Base-by-base conservation (phyloP, 2,329 filamentous ascomycete genomes). In the Scedosporium boydii region DNA sequence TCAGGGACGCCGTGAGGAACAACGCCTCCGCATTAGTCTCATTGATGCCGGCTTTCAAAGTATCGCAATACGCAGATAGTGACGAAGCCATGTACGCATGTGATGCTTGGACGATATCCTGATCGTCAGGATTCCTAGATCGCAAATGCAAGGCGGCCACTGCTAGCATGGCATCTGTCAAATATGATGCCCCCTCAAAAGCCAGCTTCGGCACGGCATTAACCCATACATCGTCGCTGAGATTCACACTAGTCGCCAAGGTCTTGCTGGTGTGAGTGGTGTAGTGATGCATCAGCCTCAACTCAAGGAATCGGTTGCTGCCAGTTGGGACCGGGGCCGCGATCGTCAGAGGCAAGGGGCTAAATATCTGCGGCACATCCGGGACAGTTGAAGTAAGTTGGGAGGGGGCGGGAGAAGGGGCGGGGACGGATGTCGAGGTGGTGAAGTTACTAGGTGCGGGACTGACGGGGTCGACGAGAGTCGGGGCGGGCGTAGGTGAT, bases 51-150 rank as follows among this genome's bases (percentile, higher is more conserved):
- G 76, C 75, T 55, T 79, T 81, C 34, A 88, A 74, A 0, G 80
- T 77, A 2, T 78, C 76, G 64, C 83, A 83, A 68, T 87, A 88
- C 63, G 85, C 80, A 46, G 82, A 79, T 48, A 87, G 74, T 3
- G 84, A 83, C 12, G 85, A 85, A 3, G 84, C 84, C 76, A 86
- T 86, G 69, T 88, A 88, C 16, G 81, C 79, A 70, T 87, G 85
- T 1, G 83, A 87, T 10, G 85, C 85, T 61, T 82, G 81, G 53
- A 85, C 76, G n/a, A 88, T 73, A 46, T 80, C 78, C 67, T 79
- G 80, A 69, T 88, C 84, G n/a, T 82, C 75, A 1, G 85, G 85
- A 9, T 76, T 69, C 53, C 80, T 72, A 29, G 82, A 81, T 34
- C 85, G 80, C 62, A 88, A 72, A 67, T 88, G 86, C 26, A 88